Evolutionary conservation across 805 yeast genomes (phyloP).

Genomic region (Ascoidea asiatica): DNA sequence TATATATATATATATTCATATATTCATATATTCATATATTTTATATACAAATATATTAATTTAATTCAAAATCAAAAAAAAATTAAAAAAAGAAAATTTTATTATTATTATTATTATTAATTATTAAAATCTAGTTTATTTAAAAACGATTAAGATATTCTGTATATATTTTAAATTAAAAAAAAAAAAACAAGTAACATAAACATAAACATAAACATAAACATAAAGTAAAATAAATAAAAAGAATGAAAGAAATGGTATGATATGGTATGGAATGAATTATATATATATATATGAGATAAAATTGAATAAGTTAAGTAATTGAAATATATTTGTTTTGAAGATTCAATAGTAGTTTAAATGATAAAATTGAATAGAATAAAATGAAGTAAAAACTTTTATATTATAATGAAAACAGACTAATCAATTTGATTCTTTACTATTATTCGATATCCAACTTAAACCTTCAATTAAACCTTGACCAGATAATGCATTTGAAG

Average conservation of each 20-base stretch:
- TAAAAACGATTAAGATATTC: too few relatives aligned
- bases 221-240: too few relatives aligned
- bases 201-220: neutral
- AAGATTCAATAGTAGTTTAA: neutral
- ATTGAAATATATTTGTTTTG: neutral
- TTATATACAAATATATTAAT: neutral
- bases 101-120: too few relatives aligned
- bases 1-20: too few relatives aligned
- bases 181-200: neutral
- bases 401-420: too few relatives aligned
- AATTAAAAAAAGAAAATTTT: neutral
- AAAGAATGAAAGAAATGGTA: too few relatives aligned
- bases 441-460: conserved; percentile 70
- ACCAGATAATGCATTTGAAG: conserved; percentile 81
- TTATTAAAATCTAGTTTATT: too few relatives aligned
- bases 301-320: neutral
- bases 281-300: too few relatives aligned
- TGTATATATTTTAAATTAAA: too few relatives aligned
- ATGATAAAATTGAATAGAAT: neutral
- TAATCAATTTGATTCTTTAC: conserved; percentile 21
- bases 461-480: conserved; percentile 82
- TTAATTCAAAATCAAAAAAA: neutral
- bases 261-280: too few relatives aligned
- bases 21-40: neutral
- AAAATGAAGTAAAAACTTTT: neutral